These are phyloP conservation scores for Colletotrichum euphorbiae DNA, from an alignment of 2,329 filamentous ascomycete genomes.

Conservation along the genomic window DNA sequence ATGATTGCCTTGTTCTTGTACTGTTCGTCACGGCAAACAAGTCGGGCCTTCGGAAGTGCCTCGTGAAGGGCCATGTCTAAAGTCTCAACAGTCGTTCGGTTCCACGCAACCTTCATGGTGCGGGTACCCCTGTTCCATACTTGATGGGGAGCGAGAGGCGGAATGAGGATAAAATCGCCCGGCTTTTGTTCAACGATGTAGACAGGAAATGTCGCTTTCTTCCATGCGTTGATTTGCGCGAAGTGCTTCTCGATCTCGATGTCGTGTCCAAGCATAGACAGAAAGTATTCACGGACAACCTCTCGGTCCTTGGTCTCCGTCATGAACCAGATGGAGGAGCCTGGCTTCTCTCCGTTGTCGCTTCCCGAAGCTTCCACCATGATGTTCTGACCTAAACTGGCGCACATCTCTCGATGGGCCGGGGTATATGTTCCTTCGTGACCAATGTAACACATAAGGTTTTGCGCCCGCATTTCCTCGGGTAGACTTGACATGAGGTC, in stretches of 20 bases:
- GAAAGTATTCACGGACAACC: constrained; percentile 91
- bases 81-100: constrained; percentile 92
- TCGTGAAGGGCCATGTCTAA: constrained; percentile 87
- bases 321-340: constrained; percentile 99
- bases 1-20: constrained; percentile 99
- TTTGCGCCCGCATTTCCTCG: constrained; percentile 88
- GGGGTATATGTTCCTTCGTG: constrained; percentile 98
- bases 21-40: constrained; percentile 96
- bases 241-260: constrained; percentile 98
- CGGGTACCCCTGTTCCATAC: constrained; percentile 98
- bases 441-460: constrained; percentile 98
- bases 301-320: constrained; percentile 94
- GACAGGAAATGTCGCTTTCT: constrained; percentile 90
- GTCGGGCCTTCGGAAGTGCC: constrained; percentile 85
- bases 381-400: constrained; percentile 94
- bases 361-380: constrained; percentile 92
- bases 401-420: constrained; percentile 97
- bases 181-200: constrained; percentile 91
- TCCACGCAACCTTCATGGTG: constrained; percentile 99
- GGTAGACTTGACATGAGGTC: constrained; percentile 96
- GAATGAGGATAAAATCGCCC: constrained; percentile 94
- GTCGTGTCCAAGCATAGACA: constrained; percentile 93
- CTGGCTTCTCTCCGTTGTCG: constrained; percentile 80
- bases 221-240: constrained; percentile 95
- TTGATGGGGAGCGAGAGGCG: constrained; percentile 93